Base-by-base conservation (phyloP, 805 yeast species). In the Suhomyces pyralidae region DNA sequence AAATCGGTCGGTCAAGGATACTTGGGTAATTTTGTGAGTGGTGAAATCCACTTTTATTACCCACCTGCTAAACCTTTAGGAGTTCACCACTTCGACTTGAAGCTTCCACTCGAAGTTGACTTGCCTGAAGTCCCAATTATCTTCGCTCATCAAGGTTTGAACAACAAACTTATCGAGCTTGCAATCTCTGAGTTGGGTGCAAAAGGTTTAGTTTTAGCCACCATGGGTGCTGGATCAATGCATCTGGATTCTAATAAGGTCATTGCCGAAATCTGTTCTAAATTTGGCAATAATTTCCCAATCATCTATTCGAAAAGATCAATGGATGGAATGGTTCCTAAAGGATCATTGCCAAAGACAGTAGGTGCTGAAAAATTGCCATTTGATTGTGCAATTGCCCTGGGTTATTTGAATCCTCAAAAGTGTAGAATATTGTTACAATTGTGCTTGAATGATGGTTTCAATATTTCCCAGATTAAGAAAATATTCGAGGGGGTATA, bases 141-240 rank as follows among this genome's bases (percentile, higher is more conserved):
- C 5, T 84, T 81, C 61, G 84, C 80, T 45, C 85, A 83, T 55
- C 90, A 85, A 63, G 82, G 85, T 1, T 74, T 85, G 57, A 77
- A 81, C 51, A 70, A 80, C 32, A 70, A 71, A 46, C 53, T 84
- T 14, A 70, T 85, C 4, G 74, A 74, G 30, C 56, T 82, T 14
- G 76, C 81, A 0, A 73, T 80, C 7, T 74, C 75, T 28, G 72
- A 76, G 17, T 61, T 80, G 58, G 67, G 67, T 24, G 76, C 77
- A 24, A 73, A 75, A 43, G 90, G 89, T 6, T 62, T 85, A 14
- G 83, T 85, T 1, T 68, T 85, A 48, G 90, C 90, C 0, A 82
- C 88, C 2, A 80, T 84, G 78, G 90, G 90, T 36, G 88, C 90
- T 1, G 90, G 90, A 0, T 81, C 87, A 2, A 65, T 85, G 67